Conservation (phyloP, 495 filamentous ascomycete genomes). For the Penicillium canescens region DNA sequence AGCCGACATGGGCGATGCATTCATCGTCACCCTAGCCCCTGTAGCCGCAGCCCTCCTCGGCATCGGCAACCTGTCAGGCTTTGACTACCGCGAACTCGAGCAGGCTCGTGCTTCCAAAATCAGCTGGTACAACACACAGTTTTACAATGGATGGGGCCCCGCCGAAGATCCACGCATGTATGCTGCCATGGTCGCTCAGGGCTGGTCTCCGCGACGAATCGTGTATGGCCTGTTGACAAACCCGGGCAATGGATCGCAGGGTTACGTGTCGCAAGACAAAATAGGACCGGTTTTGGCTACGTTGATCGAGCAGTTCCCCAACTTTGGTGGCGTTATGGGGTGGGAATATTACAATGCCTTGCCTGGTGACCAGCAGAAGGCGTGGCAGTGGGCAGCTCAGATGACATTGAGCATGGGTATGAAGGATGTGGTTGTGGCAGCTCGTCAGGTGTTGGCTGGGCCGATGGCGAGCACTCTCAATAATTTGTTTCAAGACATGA, state of each 20-base stretch:
- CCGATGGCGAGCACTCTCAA: slow-evolving; percentile 31
- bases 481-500: slow-evolving; percentile 33
- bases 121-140: slow-evolving; percentile 81
- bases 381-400: slow-evolving; percentile 70
- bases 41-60: slow-evolving; percentile 70
- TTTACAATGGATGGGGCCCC: slow-evolving; percentile 80
- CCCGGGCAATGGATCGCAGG: slow-evolving; percentile 61
- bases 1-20: slow-evolving; percentile 65
- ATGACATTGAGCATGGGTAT: slow-evolving; percentile 55
- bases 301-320: slow-evolving; percentile 53
- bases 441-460: slow-evolving; percentile 27
- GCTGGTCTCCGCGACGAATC: slow-evolving; percentile 65
- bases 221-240: slow-evolving; percentile 74
- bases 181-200: slow-evolving; percentile 60
- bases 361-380: slow-evolving; percentile 55
- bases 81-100: slow-evolving; percentile 69
- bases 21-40: slow-evolving; percentile 76
- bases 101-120: slow-evolving; percentile 63
- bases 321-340: slow-evolving; percentile 80
- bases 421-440: slow-evolving; percentile 40
- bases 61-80: slow-evolving; percentile 68
- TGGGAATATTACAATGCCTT: slow-evolving; percentile 83
- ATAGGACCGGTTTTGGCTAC: slow-evolving; percentile 43
- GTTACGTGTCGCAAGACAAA: slow-evolving; percentile 54
- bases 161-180: slow-evolving; percentile 60